phyloP scores from a whole-genome alignment of 1,284 basidiomycete species.

The Entoloma clypeatum region DNA sequence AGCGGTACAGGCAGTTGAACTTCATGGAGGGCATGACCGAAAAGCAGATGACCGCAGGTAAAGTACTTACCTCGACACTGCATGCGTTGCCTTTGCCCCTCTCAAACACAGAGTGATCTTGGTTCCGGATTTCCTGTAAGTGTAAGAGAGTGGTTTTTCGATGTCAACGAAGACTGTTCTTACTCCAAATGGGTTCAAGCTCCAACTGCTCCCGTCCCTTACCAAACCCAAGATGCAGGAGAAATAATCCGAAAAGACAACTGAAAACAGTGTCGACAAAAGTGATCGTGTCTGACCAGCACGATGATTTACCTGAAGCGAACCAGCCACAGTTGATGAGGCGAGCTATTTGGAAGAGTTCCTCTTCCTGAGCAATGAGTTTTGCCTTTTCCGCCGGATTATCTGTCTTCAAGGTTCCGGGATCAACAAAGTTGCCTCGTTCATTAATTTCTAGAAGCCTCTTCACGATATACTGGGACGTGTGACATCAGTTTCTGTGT shows the following conservation, averaged over 20 bases:
- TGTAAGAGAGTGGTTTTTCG: not conserved
- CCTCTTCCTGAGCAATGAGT: slow-evolving; percentile 65
- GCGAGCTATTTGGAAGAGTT: slow-evolving; percentile 77
- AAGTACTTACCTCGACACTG: slow-evolving; percentile 60
- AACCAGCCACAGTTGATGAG: slow-evolving; percentile 80
- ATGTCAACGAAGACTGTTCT: slow-evolving; percentile 18
- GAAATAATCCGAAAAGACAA: slow-evolving; percentile 76
- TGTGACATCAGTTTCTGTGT: slow-evolving; percentile 1
- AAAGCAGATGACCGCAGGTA: not conserved
- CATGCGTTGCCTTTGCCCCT: slow-evolving; percentile 74
- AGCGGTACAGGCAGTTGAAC: slow-evolving; percentile 83
- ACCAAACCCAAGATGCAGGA: slow-evolving; percentile 71
- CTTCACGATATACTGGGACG: slow-evolving; percentile 67
- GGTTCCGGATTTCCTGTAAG: slow-evolving; percentile 55
- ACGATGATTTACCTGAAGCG: slow-evolving; percentile 36
- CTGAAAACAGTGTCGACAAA: slow-evolving; percentile 17
- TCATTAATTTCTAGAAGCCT: slow-evolving; percentile 80
- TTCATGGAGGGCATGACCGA: slow-evolving; percentile 23
- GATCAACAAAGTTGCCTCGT: slow-evolving; percentile 54
- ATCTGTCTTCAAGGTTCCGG: slow-evolving; percentile 37
- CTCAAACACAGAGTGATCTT: slow-evolving; percentile 62
- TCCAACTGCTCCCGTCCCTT: slow-evolving; percentile 67
- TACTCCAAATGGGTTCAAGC: slow-evolving; percentile 63
- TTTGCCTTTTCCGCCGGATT: slow-evolving; percentile 30
- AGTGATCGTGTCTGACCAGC: slow-evolving; percentile 1